A percentile compares a stretch with the other conserved stretches of the same genome.
phyloP scores from a whole-genome alignment of 169 alveolate species.

The Eimeria praecox region DNA sequence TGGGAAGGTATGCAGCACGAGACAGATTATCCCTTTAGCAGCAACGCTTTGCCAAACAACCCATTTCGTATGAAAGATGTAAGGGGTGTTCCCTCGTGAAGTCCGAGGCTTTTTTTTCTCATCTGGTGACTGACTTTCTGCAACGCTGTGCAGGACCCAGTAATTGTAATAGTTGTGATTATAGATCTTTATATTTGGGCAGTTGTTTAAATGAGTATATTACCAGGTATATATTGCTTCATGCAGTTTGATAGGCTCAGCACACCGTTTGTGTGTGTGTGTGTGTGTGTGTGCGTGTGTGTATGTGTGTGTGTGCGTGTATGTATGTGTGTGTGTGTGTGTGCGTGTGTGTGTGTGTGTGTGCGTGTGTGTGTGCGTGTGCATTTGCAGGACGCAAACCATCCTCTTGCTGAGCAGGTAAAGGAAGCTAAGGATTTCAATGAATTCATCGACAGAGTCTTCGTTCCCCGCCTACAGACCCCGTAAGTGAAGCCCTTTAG shows the following conservation, averaged over 20 bases:
- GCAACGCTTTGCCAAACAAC: neutral
- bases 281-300: no score
- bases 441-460: constrained; percentile 40
- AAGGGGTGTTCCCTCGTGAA: neutral
- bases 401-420: constrained; percentile 12
- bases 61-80: neutral
- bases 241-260: neutral
- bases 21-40: neutral
- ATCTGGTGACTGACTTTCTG: neutral
- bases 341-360: no score
- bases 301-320: no score
- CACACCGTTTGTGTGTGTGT: no score
- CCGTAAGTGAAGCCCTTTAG: constrained; percentile 14
- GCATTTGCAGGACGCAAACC: neutral
- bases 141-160: neutral
- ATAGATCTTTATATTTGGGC: neutral
- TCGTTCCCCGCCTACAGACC: constrained; percentile 69
- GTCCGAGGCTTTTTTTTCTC: neutral
- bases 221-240: neutral
- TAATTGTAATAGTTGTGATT: neutral
- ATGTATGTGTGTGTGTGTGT: no score
- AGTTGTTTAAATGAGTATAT: neutral
- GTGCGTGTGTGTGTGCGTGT: no score
- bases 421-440: neutral
- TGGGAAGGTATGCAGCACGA: neutral